A percentile compares a stretch with the other conserved stretches of the same genome.
Conservation (phyloP, 805 yeast species). For the Scheffersomyces ergatensis region DNA sequence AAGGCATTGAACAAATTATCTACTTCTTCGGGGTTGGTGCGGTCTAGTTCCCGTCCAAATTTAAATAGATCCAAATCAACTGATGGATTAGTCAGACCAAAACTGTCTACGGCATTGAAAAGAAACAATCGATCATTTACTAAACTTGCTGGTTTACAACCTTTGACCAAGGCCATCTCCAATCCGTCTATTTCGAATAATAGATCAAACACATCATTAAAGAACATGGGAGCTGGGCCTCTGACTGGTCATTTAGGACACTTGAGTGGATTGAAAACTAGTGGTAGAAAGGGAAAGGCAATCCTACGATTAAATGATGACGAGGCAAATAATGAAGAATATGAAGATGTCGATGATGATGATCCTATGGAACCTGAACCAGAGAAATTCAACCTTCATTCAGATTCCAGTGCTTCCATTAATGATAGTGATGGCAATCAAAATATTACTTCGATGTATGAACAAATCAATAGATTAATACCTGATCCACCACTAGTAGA, state of each 20-base stretch:
- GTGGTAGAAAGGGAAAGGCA: conserved; percentile 36
- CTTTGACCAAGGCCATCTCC: conserved; percentile 32
- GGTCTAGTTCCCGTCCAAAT: conserved; percentile 21
- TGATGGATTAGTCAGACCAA: conserved; percentile 31
- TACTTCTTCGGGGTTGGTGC: not conserved
- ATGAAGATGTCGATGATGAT: conserved; percentile 16
- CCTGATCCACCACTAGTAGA: conserved; percentile 3
- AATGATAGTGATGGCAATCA: conserved; percentile 6
- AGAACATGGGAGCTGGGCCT: conserved; percentile 12
- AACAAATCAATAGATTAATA: conserved; percentile 7
- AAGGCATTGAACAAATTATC: conserved; percentile 27
- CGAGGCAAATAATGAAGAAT: conserved; percentile 37
- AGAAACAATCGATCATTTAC: conserved; percentile 37
- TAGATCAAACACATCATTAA: conserved; percentile 32
- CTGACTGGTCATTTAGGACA: conserved; percentile 4
- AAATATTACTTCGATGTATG: conserved; percentile 7
- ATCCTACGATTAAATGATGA: conserved; percentile 37
- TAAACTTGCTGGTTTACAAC: conserved; percentile 34
- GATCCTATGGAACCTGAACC: conserved; percentile 6
- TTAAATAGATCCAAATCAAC: conserved; percentile 40
- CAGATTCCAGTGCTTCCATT: not conserved
- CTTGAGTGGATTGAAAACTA: conserved; percentile 31
- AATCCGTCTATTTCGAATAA: conserved; percentile 28
- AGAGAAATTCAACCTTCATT: conserved; percentile 4
- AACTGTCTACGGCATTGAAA: conserved; percentile 17